These are phyloP conservation scores for Fraxinus quadrangulata DNA, from an alignment of 257 asterid species.

Conservation along the genomic window DNA sequence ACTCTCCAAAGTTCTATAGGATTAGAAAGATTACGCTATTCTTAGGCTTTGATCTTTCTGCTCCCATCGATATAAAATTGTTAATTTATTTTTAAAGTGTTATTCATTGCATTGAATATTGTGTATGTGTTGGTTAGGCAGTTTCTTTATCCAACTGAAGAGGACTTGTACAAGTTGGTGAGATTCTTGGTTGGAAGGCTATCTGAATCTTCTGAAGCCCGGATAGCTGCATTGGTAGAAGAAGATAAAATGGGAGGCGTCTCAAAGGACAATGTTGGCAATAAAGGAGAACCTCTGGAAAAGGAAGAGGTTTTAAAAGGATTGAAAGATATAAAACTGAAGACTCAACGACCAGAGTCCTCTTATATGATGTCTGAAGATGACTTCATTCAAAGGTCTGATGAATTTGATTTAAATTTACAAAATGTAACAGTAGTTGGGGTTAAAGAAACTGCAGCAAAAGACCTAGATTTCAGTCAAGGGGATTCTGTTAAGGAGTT, in stretches of 20 bases:
- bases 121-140: conserved; percentile 54
- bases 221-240: conserved; percentile 24
- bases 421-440: conserved; percentile 14
- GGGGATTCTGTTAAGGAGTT: conserved; percentile 23
- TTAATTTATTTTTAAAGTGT: background rate
- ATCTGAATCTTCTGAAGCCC: conserved; percentile 42
- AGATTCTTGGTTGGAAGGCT: conserved; percentile 60
- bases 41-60: conserved; percentile 2
- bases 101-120: conserved; percentile 25
- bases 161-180: conserved; percentile 61
- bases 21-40: background rate
- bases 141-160: conserved; percentile 76
- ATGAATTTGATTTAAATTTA: conserved; percentile 25
- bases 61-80: background rate
- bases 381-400: conserved; percentile 8
- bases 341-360: conserved; percentile 16
- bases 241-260: conserved; percentile 10
- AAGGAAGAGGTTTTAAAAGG: conserved; percentile 28
- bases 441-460: conserved; percentile 25
- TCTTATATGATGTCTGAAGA: conserved; percentile 9
- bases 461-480: conserved; percentile 12
- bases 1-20: background rate
- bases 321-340: conserved; percentile 28
- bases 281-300: conserved; percentile 25
- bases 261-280: conserved; percentile 16